Evolutionary conservation across 1,284 basidiomycete species (phyloP), one percentile per base, ranked within the genome.

Genomic region (Apiotrichum laibachii): DNA sequence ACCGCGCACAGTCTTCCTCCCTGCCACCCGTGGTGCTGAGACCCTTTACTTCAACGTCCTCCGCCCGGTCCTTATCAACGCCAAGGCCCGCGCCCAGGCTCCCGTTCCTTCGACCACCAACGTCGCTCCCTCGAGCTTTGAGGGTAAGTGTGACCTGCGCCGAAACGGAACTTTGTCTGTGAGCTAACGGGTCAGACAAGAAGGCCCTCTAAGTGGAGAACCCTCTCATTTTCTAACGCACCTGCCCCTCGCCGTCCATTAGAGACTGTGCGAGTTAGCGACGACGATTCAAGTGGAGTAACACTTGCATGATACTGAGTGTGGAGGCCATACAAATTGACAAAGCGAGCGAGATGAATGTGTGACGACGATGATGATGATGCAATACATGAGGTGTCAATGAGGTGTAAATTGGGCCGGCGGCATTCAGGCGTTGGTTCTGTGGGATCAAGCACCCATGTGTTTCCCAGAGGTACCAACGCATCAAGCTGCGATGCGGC

Each of bases 21-120:
- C 77, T 56, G 70, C 70, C 54, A 73, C 68, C 47, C 72, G 89
- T 85, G 89, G 89, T 66, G 89, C 89, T 40, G 86, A 88, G 83
- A 79, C 80, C 50, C 80, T 86, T 33, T 90, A 90, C 79, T 75
- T 81, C 71, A 80, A 80, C 67, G 80, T 87, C 56, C 78, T 90
- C 75, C 88, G 88, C 75, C 88, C 88, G 48, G 77, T 88, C 51
- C 80, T 89, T 63, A 77, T 80, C 65, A 86, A 73, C 67, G 49
- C 67, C 62, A 74, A 73, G 63, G 60, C 67, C 47, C 62, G 63
- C 34, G 47, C 60, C 21, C 60, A 66, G 51, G 63, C 68, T 51
- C 69, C 63, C 65, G 63, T 62, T 49, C 65, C 67, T 58, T 61
- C 67, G 11, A n/a, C 48, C 44, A 43, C 55, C 48, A 19, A 68